Conservation (phyloP, 768 basidiomycete species). For the Suillus fuscotomentosus region DNA sequence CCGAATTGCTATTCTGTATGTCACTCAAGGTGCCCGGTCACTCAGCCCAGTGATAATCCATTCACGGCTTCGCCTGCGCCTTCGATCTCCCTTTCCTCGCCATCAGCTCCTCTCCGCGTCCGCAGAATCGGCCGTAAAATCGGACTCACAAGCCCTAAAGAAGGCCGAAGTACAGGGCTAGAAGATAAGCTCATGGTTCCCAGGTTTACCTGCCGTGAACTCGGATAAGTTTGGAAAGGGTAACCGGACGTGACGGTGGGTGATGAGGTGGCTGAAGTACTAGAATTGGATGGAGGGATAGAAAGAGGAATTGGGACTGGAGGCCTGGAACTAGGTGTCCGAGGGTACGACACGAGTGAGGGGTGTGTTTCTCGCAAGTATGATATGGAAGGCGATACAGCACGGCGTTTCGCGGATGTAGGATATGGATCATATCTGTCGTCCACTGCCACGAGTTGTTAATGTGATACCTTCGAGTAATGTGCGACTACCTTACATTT, state of each 20-base stretch:
- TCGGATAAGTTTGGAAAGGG: constrained; percentile 42
- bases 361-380: constrained; percentile 62
- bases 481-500: constrained; percentile 50
- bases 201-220: constrained; percentile 29
- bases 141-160: constrained; percentile 73
- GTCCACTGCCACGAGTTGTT: constrained; percentile 50
- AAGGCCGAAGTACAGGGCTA: constrained; percentile 72
- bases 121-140: constrained; percentile 69
- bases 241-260: constrained; percentile 60
- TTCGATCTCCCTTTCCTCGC: constrained; percentile 70
- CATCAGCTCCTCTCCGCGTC: constrained; percentile 46
- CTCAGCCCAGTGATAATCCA: constrained; percentile 46
- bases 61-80: constrained; percentile 79
- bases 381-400: constrained; percentile 77
- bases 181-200: constrained; percentile 58
- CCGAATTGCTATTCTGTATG: background rate
- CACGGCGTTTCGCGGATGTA: constrained; percentile 72
- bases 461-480: constrained; percentile 7
- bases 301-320: constrained; percentile 69
- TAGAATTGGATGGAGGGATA: constrained; percentile 51
- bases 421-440: constrained; percentile 87
- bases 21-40: background rate
- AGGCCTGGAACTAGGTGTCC: constrained; percentile 52
- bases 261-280: constrained; percentile 67
- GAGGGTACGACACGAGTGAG: constrained; percentile 41